Evolutionary conservation across 2,329 filamentous ascomycete species (phyloP).

Genomic region (Colletotrichum sp.): DNA sequence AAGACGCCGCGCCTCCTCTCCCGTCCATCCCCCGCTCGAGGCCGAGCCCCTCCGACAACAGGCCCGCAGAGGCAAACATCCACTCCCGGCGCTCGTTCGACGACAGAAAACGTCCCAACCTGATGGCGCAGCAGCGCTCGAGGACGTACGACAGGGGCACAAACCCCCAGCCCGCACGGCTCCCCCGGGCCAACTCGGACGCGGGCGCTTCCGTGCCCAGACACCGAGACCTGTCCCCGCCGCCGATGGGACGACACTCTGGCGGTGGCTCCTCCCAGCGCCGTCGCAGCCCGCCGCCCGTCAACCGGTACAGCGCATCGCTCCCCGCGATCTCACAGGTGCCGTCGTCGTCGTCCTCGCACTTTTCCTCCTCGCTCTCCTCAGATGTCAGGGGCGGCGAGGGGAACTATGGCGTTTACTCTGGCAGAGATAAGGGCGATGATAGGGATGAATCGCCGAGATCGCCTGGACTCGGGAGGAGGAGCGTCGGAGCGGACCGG

Average conservation of each 20-base stretch:
- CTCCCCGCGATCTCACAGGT: background rate
- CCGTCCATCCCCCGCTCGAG: background rate
- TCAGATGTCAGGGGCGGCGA: background rate
- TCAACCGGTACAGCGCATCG: constrained; percentile 7
- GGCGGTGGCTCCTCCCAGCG: background rate
- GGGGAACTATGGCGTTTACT: background rate
- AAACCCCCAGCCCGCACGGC: background rate
- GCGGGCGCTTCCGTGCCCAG: background rate
- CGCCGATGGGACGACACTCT: constrained; percentile 6
- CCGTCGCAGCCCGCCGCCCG: constrained; percentile 2
- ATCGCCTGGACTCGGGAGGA: background rate
- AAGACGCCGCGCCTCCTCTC: constrained; percentile 6
- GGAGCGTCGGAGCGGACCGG: background rate
- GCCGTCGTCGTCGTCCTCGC: background rate
- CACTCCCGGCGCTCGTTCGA: background rate
- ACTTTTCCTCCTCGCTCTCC: background rate
- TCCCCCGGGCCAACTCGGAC: constrained; percentile 6
- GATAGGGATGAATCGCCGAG: constrained; percentile 1
- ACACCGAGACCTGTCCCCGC: background rate
- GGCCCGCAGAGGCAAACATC: background rate
- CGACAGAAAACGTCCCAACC: background rate
- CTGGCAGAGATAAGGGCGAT: background rate
- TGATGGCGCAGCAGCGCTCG: background rate
- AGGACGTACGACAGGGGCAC: constrained; percentile 1
- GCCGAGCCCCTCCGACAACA: background rate